phyloP scores from a whole-genome alignment of 2,329 filamentous ascomycete species.

The Penicillium sp. region DNA sequence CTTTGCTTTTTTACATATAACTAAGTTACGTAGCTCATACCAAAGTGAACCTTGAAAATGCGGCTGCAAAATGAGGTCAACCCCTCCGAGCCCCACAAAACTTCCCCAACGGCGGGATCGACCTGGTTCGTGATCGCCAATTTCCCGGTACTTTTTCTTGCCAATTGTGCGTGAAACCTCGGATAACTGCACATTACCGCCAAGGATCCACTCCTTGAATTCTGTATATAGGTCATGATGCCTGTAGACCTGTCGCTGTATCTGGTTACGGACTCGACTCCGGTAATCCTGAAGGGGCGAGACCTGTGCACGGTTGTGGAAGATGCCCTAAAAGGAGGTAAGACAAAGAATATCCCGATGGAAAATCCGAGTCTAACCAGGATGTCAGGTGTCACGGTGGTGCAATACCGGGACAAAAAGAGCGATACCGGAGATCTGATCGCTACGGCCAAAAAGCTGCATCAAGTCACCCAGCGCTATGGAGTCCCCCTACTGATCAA shows the following conservation, averaged over 20 bases:
- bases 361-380: not conserved
- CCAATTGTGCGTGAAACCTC: conserved; percentile 4
- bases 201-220: not conserved
- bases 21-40: no score
- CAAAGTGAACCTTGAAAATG: not conserved
- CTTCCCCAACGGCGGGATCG: conserved; percentile 15
- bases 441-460: conserved; percentile 67
- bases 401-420: conserved; percentile 89
- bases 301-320: conserved; percentile 73
- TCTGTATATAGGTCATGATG: conserved; percentile 27
- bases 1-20: not conserved
- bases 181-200: not conserved
- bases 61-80: conserved; percentile 19
- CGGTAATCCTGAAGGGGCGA: conserved; percentile 70
- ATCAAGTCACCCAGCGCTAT: conserved; percentile 65
- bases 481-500: conserved; percentile 85
- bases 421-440: conserved; percentile 72
- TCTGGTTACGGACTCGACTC: conserved; percentile 90
- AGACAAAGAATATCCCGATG: conserved; percentile 14
- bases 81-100: conserved; percentile 15
- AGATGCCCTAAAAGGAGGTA: conserved; percentile 71
- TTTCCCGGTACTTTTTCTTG: not conserved
- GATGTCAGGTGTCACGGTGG: conserved; percentile 65
- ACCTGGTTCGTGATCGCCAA: conserved; percentile 11
- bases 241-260: conserved; percentile 77